These are phyloP conservation scores for Cicer pinnatifidum DNA, from an alignment of 306 rosid genomes.

Conservation along the genomic window DNA sequence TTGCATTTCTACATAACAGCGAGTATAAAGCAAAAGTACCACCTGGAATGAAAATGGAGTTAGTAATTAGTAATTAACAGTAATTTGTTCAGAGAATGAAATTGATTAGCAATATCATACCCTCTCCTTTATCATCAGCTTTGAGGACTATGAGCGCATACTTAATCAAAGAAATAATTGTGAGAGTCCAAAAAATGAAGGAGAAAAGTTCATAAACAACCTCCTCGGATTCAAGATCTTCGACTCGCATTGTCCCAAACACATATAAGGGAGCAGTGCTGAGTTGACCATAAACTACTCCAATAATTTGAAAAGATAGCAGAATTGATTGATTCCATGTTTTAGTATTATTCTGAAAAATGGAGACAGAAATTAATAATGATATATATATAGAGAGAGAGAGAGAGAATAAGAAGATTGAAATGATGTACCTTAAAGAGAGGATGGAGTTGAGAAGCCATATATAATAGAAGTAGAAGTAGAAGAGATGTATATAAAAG, in stretches of 20 bases:
- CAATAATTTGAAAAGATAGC: constrained; percentile 77
- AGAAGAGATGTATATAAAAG: too few species aligned
- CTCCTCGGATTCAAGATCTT: constrained; percentile 51
- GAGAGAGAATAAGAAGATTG: too few species aligned
- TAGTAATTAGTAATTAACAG: too few species aligned
- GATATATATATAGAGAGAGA: too few species aligned
- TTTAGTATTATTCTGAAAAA: constrained; percentile 22
- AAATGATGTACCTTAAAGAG: too few species aligned
- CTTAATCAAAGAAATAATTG: constrained; percentile 63
- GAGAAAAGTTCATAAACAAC: constrained; percentile 67
- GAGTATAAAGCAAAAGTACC: constrained; percentile 84
- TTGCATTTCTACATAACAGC: constrained; percentile 81
- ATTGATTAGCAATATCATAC: constrained; percentile 6
- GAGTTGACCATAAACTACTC: constrained; percentile 79
- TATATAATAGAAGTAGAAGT: too few species aligned
- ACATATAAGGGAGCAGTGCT: constrained; percentile 82
- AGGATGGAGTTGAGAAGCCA: too few species aligned
- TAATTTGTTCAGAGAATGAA: not conserved
- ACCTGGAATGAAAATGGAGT: constrained; percentile 48
- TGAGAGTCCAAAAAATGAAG: constrained; percentile 81
- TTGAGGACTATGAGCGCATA: constrained; percentile 66
- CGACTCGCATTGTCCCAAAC: constrained; percentile 57
- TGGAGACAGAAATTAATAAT: too few species aligned
- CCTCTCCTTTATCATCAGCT: constrained; percentile 80
- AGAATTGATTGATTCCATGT: constrained; percentile 69